Percentiles rank a stretch among this genome's conserved stretches.
Conservation (phyloP, 352 stramenopile species). For the Aphanomyces astaci region DNA sequence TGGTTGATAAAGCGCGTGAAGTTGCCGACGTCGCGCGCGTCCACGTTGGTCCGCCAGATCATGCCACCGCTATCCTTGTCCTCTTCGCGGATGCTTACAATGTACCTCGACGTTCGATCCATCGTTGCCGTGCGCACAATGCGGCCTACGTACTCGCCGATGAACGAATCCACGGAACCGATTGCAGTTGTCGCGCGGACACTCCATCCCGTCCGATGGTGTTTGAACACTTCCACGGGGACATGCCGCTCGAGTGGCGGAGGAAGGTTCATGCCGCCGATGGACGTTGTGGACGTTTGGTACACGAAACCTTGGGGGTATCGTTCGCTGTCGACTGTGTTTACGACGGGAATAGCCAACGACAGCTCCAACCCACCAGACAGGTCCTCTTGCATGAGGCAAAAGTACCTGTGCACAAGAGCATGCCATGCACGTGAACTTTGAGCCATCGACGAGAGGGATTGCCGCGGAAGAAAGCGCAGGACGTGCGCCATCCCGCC, state of each 20-base stretch:
- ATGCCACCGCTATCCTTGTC: constrained; percentile 50
- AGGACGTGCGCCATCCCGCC: not conserved
- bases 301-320: constrained; percentile 10
- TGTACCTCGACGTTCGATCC: constrained; percentile 40
- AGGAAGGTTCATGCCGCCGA: not conserved
- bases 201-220: constrained; percentile 40
- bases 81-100: constrained; percentile 52
- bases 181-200: constrained; percentile 26
- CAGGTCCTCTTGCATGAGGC: not conserved
- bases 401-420: not conserved
- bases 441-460: not conserved
- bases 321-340: not conserved
- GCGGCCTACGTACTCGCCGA: constrained; percentile 58
- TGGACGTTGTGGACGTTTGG: not conserved
- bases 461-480: not conserved
- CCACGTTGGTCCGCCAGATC: constrained; percentile 56
- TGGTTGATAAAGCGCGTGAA: constrained; percentile 72
- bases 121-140: constrained; percentile 45
- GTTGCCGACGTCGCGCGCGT: constrained; percentile 39
- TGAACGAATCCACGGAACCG: no score
- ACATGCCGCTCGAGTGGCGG: not conserved
- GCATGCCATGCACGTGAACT: not conserved
- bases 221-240: constrained; percentile 29
- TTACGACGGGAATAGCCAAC: not conserved
- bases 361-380: not conserved